phyloP scores from a whole-genome alignment of 2,329 filamentous ascomycete genomes.

The Tolypocladium capitatum region DNA sequence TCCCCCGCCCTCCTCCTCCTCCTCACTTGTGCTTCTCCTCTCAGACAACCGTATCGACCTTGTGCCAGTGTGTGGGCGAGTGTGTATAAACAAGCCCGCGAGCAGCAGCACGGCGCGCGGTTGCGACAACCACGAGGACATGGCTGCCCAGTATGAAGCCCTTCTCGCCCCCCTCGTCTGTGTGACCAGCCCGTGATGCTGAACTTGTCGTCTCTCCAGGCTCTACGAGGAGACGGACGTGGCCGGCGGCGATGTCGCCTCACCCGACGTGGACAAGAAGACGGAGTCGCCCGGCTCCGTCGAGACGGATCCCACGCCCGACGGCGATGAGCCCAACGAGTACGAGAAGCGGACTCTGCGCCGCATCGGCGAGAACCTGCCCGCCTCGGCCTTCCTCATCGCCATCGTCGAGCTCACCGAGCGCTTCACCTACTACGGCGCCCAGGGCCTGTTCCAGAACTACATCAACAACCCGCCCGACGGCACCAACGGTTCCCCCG shows the following conservation, averaged over 20 bases:
- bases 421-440: constrained; percentile 45
- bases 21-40: too few species aligned
- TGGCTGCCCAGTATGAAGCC: constrained; percentile 1
- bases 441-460: constrained; percentile 41
- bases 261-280: constrained; percentile 14
- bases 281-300: constrained; percentile 7
- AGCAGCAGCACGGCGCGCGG: not conserved
- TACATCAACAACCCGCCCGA: constrained; percentile 28
- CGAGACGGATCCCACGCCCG: constrained; percentile 20
- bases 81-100: not conserved
- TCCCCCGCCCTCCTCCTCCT: too few species aligned
- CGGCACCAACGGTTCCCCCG: constrained; percentile 29
- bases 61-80: not conserved
- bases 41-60: too few species aligned
- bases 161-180: not conserved
- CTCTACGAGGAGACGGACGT: constrained; percentile 16
- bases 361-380: constrained; percentile 40
- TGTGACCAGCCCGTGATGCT: not conserved
- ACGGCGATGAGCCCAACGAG: constrained; percentile 39
- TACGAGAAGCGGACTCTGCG: constrained; percentile 35
- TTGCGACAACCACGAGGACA: constrained; percentile 2
- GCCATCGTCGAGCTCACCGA: constrained; percentile 42
- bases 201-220: constrained; percentile 5
- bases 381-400: constrained; percentile 41
- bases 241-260: constrained; percentile 10